A percentile compares a stretch with the other conserved stretches of the same genome.
Evolutionary conservation across 1,139 yeast genomes (phyloP).

Genomic region (Lodderomyces metapsilosis): DNA sequence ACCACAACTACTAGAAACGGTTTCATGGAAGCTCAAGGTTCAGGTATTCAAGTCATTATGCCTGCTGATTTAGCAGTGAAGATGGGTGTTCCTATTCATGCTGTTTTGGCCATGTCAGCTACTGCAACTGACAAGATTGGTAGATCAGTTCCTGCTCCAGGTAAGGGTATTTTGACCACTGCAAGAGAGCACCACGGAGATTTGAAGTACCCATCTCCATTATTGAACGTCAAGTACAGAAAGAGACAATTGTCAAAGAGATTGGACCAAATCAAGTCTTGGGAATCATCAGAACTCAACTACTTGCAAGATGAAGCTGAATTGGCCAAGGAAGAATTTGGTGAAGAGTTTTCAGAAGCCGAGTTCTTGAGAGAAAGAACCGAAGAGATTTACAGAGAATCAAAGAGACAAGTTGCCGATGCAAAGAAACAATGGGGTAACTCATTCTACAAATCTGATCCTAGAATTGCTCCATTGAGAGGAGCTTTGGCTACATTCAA

Average conservation of each 20-base stretch:
- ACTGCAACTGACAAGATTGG: slow-evolving; percentile 99
- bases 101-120: slow-evolving; percentile 89
- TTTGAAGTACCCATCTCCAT: slow-evolving; percentile 76
- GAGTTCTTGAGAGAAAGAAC: slow-evolving; percentile 78
- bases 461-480: slow-evolving; percentile 94
- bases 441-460: slow-evolving; percentile 85
- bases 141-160: slow-evolving; percentile 99
- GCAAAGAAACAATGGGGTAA: slow-evolving; percentile 97
- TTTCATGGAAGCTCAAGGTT: slow-evolving; percentile 99
- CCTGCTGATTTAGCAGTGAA: slow-evolving; percentile 87
- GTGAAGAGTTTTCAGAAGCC: slow-evolving; percentile 46
- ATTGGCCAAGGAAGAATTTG: slow-evolving; percentile 69
- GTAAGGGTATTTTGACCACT: slow-evolving; percentile 97
- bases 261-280: slow-evolving; percentile 70
- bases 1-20: slow-evolving; percentile 95
- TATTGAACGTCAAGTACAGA: slow-evolving; percentile 91
- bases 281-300: slow-evolving; percentile 82
- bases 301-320: slow-evolving; percentile 47
- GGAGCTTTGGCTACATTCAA: slow-evolving; percentile 95
- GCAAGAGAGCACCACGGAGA: slow-evolving; percentile 91
- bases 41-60: slow-evolving; percentile 98
- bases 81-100: slow-evolving; percentile 99
- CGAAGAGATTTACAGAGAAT: slow-evolving; percentile 84
- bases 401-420: slow-evolving; percentile 78
- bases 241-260: slow-evolving; percentile 85